These are phyloP conservation scores for Dryas integrifolia DNA, from an alignment of 331 rosid species.

Conservation along the genomic window DNA sequence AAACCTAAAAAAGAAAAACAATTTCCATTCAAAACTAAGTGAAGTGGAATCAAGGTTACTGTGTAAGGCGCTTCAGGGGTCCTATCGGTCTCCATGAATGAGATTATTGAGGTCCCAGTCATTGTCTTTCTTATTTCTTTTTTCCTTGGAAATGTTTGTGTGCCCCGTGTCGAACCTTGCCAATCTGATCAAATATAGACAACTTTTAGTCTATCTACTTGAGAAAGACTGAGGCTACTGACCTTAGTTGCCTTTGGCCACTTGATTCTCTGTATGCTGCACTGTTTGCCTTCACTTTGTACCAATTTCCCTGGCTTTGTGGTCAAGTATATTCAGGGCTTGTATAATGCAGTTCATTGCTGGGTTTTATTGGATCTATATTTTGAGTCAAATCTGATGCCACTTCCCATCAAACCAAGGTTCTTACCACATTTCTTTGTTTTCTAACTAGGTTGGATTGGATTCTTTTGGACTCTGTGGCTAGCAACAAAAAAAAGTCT, in stretches of 20 bases:
- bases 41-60: not conserved
- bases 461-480: conserved; percentile 61
- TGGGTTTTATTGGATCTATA: not conserved
- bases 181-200: not conserved
- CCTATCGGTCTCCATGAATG: not conserved
- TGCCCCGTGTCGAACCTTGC: not conserved
- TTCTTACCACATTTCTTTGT: not conserved
- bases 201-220: not conserved
- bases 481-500: conserved; percentile 53
- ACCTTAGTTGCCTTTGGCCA: not conserved
- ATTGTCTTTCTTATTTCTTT: not conserved
- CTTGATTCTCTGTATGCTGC: not conserved
- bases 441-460: conserved; percentile 65
- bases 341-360: conserved; percentile 2
- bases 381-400: not conserved
- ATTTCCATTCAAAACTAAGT: not conserved
- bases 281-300: not conserved
- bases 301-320: not conserved
- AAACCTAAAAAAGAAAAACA: not conserved
- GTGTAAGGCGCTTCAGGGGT: not conserved
- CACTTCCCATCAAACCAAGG: not conserved
- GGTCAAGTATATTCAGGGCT: not conserved
- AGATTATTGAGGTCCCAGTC: not conserved
- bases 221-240: not conserved
- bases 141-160: not conserved